Percentiles rank a stretch among this genome's conserved stretches.
phyloP scores from a whole-genome alignment of 805 yeast species.

The Lachancea waltii region DNA sequence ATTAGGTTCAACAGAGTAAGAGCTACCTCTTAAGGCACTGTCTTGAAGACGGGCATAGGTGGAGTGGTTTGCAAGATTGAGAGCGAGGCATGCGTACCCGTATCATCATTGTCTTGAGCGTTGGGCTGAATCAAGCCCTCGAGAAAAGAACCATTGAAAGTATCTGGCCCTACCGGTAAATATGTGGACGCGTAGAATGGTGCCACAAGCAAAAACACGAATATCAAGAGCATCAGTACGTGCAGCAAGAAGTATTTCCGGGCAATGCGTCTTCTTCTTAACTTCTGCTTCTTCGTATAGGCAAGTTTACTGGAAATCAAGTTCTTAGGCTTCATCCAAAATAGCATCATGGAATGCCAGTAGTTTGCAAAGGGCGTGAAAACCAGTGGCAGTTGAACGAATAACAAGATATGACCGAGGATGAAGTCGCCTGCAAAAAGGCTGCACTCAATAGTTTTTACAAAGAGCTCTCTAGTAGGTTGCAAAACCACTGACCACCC shows the following conservation, averaged over 20 bases:
- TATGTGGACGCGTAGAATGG: slow-evolving; percentile 40
- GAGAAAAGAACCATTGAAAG: slow-evolving; percentile 20
- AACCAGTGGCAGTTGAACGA: slow-evolving; percentile 53
- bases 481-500: slow-evolving; percentile 58
- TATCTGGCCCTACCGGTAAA: slow-evolving; percentile 23
- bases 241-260: slow-evolving; percentile 43
- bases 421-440: slow-evolving; percentile 59
- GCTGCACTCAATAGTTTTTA: slow-evolving; percentile 62
- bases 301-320: slow-evolving; percentile 33
- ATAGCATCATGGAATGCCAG: slow-evolving; percentile 58
- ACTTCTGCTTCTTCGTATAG: slow-evolving; percentile 35
- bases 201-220: slow-evolving; percentile 38
- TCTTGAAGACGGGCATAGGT: slow-evolving; percentile 28
- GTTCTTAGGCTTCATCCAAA: slow-evolving; percentile 59
- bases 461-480: slow-evolving; percentile 56
- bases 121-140: slow-evolving; percentile 54
- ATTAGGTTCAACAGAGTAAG: too few relatives aligned
- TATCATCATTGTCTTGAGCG: slow-evolving; percentile 56
- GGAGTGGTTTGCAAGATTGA: slow-evolving; percentile 38
- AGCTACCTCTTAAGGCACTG: slow-evolving; percentile 16
- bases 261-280: slow-evolving; percentile 37
- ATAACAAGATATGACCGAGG: slow-evolving; percentile 51
- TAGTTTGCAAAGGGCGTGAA: slow-evolving; percentile 58
- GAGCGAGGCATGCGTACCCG: slow-evolving; percentile 51
- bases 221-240: slow-evolving; percentile 35